phyloP scores from a whole-genome alignment of 2,329 filamentous ascomycete species.

The Penicillium sp. region DNA sequence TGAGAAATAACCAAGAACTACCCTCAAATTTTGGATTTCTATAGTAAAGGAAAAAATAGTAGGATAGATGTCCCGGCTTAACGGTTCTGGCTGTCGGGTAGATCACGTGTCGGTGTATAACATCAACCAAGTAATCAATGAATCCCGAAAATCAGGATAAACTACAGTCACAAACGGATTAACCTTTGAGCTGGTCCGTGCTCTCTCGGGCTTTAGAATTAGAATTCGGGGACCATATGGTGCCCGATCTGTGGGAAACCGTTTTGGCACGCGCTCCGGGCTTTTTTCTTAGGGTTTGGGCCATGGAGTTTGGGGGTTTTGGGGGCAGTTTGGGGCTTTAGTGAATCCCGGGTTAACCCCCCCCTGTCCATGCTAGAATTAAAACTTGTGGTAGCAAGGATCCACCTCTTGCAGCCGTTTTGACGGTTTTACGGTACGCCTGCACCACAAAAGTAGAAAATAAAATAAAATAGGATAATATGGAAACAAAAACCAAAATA shows the following conservation, averaged over 20 bases:
- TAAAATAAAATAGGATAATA: neutral
- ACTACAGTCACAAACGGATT: neutral
- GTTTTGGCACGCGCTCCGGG: slow-evolving; percentile 17
- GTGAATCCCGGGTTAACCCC: neutral
- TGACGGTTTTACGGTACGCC: neutral
- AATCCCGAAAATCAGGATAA: neutral
- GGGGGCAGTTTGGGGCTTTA: neutral
- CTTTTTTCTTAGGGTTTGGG: neutral
- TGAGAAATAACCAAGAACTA: too few species aligned
- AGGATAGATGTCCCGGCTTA: neutral
- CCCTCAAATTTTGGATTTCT: too few species aligned
- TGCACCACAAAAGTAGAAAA: neutral
- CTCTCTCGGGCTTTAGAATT: slow-evolving; percentile 22
- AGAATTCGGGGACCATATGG: slow-evolving; percentile 28
- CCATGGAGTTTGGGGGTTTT: neutral
- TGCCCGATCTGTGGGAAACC: slow-evolving; percentile 26
- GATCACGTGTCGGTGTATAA: neutral
- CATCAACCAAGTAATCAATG: too few species aligned
- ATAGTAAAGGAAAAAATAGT: too few species aligned
- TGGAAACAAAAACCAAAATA: too few species aligned
- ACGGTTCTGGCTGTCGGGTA: neutral
- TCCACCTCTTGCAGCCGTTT: slow-evolving; percentile 11
- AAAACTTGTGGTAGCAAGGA: neutral
- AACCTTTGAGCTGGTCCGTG: slow-evolving; percentile 14
- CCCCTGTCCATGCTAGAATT: neutral